Conservation (phyloP, 306 rosid genomes). For the Inga leiocalycina region DNA sequence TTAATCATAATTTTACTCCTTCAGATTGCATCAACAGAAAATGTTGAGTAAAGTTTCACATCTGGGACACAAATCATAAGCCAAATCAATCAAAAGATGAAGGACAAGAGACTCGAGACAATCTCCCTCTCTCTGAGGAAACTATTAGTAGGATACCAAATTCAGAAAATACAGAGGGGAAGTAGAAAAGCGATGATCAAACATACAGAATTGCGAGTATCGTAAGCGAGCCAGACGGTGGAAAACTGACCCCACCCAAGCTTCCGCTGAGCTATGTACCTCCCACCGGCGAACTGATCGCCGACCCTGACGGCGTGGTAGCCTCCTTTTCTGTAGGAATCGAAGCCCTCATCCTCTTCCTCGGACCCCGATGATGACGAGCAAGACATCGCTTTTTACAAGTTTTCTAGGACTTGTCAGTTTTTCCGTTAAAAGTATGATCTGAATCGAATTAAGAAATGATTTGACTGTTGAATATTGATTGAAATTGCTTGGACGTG, state of each 20-base stretch:
- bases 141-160: not conserved
- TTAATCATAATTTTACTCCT: not conserved
- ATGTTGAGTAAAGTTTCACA: not conserved
- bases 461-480: not conserved
- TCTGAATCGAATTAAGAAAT: conserved; percentile 28
- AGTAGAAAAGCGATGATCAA: conserved; percentile 22
- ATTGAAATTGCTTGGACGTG: conserved; percentile 20
- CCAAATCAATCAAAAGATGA: conserved; percentile 20
- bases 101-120: conserved; percentile 3
- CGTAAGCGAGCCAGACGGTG: conserved; percentile 98
- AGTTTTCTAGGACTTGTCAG: not conserved
- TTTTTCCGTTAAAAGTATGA: conserved; percentile 27
- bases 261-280: conserved; percentile 88
- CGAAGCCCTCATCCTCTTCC: conserved; percentile 89
- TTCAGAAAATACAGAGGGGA: not conserved
- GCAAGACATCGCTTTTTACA: conserved; percentile 59
- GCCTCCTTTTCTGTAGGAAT: conserved; percentile 92
- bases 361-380: conserved; percentile 94
- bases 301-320: conserved; percentile 89
- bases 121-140: not conserved
- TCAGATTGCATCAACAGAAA: not conserved
- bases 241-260: conserved; percentile 99
- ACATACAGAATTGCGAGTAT: conserved; percentile 68
- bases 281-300: conserved; percentile 91
- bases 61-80: conserved; percentile 16